Evolutionary conservation across 345 rosid species (phyloP), one percentile per base, ranked within the genome.

Genomic region (Melaleuca alternifolia): DNA sequence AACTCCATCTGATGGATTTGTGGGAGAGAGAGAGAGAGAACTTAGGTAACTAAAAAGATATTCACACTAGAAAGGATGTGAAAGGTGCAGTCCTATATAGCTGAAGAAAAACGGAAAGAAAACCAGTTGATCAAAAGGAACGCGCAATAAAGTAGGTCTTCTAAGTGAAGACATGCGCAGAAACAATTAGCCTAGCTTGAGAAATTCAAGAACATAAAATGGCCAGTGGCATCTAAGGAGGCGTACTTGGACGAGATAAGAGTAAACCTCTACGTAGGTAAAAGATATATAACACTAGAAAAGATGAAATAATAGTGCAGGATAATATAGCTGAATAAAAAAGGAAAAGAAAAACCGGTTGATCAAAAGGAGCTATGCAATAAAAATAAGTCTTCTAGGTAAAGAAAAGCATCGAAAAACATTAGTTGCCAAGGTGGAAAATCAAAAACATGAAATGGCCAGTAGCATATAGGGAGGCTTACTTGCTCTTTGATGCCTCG

Each of bases 401-500:
- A 33, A 65, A 33, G 24, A 33, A 65, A 65, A 65, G 24, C 46
- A 7, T 33, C 0, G 1, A 62, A 33, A 65, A 33, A 65, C 33
- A 65, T 65, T 65, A 65, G 21, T n/a, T n/a, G n/a, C 77, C 46
- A 33, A 9, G 24, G 24, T 65, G 46, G 46, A 33, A 65, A 65
- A 33, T 65, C 46, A 33, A 65, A 71, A 71, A 21, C 24, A 33
- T 33, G 33, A 33, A 86, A 77, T 11, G 84, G 83, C 54, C 7
- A 85, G 79, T 71, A 71, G 79, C 79, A 71, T 71, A n/a, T 54
- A 86, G 53, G 46, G 57, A 83, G 56, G 48, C 89, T 20, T 93
- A 96, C 99, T 89, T 97, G 99, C 84, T 94, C 93, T 91, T 88
- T n/a, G 88, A 88, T 86, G 87, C 88, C 91, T 94, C 88, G 98